Percentiles rank a stretch among this genome's conserved stretches.
Conservation (phyloP, 345 rosid genomes). For the Bretschneidera sinensis region DNA sequence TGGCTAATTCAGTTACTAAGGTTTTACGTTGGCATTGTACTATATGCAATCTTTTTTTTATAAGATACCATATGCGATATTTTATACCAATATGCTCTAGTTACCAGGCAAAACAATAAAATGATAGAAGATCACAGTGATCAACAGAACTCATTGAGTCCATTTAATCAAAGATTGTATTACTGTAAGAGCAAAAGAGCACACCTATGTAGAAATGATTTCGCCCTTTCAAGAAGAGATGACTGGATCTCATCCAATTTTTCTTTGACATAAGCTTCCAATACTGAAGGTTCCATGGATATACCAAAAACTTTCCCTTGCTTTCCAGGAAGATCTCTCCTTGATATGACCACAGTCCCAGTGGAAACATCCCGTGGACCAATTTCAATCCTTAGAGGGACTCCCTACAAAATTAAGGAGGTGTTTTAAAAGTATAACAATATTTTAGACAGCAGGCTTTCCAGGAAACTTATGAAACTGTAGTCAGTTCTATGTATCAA, state of each 20-base stretch:
- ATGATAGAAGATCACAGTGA: too few relatives aligned
- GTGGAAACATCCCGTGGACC: slow-evolving; percentile 93
- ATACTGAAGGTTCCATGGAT: slow-evolving; percentile 70
- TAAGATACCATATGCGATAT: too few relatives aligned
- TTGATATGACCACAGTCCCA: slow-evolving; percentile 72
- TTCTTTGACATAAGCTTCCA: slow-evolving; percentile 71
- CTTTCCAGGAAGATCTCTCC: slow-evolving; percentile 93
- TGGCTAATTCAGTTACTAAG: too few relatives aligned
- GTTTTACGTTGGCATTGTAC: too few relatives aligned
- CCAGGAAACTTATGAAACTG: not conserved
- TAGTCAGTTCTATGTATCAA: not conserved
- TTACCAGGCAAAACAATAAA: too few relatives aligned
- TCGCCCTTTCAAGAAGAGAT: slow-evolving; percentile 64
- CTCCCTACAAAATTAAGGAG: slow-evolving; percentile 44
- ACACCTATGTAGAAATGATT: slow-evolving; percentile 77
- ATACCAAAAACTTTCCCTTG: slow-evolving; percentile 88
- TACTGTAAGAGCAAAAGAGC: slow-evolving; percentile 11
- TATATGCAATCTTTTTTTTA: too few relatives aligned
- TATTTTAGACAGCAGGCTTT: not conserved
- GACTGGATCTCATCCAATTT: slow-evolving; percentile 88
- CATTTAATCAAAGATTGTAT: not conserved
- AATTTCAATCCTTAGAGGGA: slow-evolving; percentile 86
- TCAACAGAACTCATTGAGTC: too few relatives aligned
- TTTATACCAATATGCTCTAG: too few relatives aligned
- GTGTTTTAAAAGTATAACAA: not conserved